Conservation (phyloP, 106 monocot genomes). For the Platanthera guangdongensis region DNA sequence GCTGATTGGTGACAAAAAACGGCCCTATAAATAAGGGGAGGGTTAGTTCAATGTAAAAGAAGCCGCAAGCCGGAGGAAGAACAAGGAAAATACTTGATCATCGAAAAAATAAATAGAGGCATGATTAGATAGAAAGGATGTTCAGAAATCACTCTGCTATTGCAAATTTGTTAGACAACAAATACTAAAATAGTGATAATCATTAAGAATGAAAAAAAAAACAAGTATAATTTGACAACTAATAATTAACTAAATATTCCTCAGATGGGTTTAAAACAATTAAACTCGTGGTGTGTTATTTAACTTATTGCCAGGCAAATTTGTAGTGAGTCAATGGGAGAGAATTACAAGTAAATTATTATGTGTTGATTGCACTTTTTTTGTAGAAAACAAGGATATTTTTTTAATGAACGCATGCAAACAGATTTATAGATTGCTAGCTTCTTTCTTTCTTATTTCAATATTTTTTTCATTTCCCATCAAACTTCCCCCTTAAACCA, state of each 20-base stretch:
- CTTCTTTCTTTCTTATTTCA: no score
- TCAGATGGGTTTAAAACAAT: no score
- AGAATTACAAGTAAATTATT: no score
- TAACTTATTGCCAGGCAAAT: no score
- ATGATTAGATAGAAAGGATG: not conserved
- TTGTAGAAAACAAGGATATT: no score
- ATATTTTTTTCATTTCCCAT: no score
- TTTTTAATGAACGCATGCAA: not conserved
- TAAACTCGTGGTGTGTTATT: no score
- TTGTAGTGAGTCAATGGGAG: no score
- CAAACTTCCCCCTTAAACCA: not conserved
- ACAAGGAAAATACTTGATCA: not conserved
- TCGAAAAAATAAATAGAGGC: not conserved
- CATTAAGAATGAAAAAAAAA: not conserved
- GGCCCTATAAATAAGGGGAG: constrained; percentile 37
- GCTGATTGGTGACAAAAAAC: constrained; percentile 69
- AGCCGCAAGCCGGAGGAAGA: not conserved
- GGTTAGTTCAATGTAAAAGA: not conserved
- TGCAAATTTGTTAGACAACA: not conserved
- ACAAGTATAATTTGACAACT: not conserved
- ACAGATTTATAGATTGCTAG: not conserved
- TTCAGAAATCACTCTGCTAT: not conserved
- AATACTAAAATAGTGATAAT: not conserved
- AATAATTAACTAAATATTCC: no score
- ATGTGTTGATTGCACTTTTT: no score